Evolutionary conservation across 1,284 basidiomycete species (phyloP), one percentile per base, ranked within the genome.

Genomic region (Apiotrichum sp.): DNA sequence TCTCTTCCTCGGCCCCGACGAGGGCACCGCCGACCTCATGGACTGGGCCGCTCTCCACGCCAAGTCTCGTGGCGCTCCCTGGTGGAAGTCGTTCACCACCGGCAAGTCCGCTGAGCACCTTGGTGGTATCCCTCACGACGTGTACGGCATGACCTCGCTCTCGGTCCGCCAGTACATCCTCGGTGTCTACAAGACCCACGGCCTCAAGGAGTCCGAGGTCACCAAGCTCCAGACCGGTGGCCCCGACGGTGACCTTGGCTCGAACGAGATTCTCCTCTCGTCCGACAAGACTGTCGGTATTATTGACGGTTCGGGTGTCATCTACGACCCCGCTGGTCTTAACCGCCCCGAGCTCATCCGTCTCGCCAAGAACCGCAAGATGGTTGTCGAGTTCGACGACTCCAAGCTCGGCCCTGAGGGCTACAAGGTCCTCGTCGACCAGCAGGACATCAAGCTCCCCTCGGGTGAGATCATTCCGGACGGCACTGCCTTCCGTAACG

Each of bases 211-310:
- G 81, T 89, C 89, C 78, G 88, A 98, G 63, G 86, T 98, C 64
- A 98, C 93, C 58, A 99, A 99, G 80, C 89, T 98, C 64, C 93
- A 96, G 78, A 96, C 93, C 33, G 96, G 96, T 72, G 95, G 96
- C 35, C 92, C 93, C 62, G 93, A 98, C 75, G 96, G 96, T 56
- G 96, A 99, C 78, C 83, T 98, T 59, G 95, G 96, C 31, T 3
- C 66, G 86, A 89, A 97, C 72, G 95, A 98, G 77, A 98, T 98
- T 60, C 79, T 98, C 5, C 82, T 98, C 49, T 91, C 88, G 64
- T 89, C 84, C 42, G 95, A 98, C 81, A 96, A 95, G 83, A 98
- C 93, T 1, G 79, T 96, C 56, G 90, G 90, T 9, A 81, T 98
- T 69, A 97, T 98, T 69, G 96, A 98, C 72, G 96, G 96, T 1